These are phyloP conservation scores for Tylopilus felleus DNA, from an alignment of 768 basidiomycete species.

Conservation along the genomic window DNA sequence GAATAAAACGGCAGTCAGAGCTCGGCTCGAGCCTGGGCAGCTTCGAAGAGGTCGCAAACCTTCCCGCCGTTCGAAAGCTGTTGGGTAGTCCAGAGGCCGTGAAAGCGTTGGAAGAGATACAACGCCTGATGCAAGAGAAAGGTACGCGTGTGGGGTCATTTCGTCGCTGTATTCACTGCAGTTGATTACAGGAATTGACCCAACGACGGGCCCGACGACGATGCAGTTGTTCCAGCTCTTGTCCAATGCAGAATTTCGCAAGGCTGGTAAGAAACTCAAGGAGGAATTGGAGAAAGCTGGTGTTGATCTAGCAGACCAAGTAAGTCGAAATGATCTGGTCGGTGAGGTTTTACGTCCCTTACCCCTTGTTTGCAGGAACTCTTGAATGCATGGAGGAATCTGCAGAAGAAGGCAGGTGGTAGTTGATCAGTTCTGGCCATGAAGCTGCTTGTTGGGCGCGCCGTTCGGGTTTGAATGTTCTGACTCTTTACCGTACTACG, in stretches of 20 bases:
- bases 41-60: conserved; percentile 40
- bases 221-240: conserved; percentile 55
- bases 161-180: background rate
- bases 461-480: background rate
- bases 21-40: conserved; percentile 36
- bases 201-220: conserved; percentile 44
- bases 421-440: conserved; percentile 3
- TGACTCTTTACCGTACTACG: background rate
- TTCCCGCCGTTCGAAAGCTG: conserved; percentile 46
- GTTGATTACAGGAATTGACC: conserved; percentile 43
- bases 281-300: conserved; percentile 57
- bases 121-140: conserved; percentile 43
- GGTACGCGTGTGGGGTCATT: conserved; percentile 31
- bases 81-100: conserved; percentile 49
- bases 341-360: background rate
- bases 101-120: conserved; percentile 44
- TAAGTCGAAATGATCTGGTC: conserved; percentile 25
- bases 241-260: conserved; percentile 50
- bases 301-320: conserved; percentile 54
- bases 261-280: conserved; percentile 42
- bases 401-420: conserved; percentile 29
- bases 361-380: conserved; percentile 38
- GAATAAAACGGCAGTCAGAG: conserved; percentile 28
- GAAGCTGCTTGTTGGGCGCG: background rate
- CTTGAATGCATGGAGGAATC: conserved; percentile 37